Percentiles rank a stretch among this genome's conserved stretches.
These are phyloP conservation scores for Iris macrosiphon DNA, from an alignment of 106 monocot species.

Conservation along the genomic window DNA sequence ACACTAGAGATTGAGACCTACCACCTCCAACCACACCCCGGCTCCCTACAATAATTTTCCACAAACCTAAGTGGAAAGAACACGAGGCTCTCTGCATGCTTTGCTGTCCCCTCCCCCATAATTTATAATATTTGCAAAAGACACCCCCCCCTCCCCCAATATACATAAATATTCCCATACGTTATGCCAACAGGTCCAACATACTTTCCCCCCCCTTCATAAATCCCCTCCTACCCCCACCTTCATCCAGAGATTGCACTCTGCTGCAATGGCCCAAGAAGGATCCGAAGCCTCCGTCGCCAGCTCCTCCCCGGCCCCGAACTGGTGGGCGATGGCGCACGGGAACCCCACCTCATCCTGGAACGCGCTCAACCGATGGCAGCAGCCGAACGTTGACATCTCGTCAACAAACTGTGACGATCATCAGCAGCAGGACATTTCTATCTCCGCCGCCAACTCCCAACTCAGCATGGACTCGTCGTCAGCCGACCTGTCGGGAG, in stretches of 20 bases:
- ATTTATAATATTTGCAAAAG: conserved; percentile 5
- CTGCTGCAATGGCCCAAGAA: conserved; percentile 44
- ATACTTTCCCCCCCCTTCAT: not conserved
- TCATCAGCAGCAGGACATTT: conserved; percentile 17
- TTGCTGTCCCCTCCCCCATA: not conserved
- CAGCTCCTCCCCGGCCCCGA: conserved; percentile 28
- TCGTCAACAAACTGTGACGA: conserved; percentile 19
- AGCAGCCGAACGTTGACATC: conserved; percentile 3
- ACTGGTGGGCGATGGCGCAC: conserved; percentile 36
- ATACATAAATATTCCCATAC: not conserved
- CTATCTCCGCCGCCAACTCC: conserved; percentile 39
- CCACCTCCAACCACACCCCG: conserved; percentile 5
- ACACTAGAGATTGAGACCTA: too few species aligned
- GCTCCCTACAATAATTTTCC: conserved; percentile 8
- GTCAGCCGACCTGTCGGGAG: not conserved
- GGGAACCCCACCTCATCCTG: conserved; percentile 22
- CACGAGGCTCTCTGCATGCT: conserved; percentile 8
- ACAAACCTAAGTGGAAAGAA: conserved; percentile 26
- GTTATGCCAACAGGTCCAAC: not conserved
- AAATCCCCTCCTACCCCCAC: not conserved
- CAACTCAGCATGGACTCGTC: conserved; percentile 36
- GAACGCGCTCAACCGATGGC: conserved; percentile 38
- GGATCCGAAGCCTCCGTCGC: conserved; percentile 55
- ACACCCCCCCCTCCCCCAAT: not conserved
- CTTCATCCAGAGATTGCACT: not conserved